Evolutionary conservation across 495 filamentous ascomycete species (phyloP).

Genomic region (Xylaria flabelliformis): DNA sequence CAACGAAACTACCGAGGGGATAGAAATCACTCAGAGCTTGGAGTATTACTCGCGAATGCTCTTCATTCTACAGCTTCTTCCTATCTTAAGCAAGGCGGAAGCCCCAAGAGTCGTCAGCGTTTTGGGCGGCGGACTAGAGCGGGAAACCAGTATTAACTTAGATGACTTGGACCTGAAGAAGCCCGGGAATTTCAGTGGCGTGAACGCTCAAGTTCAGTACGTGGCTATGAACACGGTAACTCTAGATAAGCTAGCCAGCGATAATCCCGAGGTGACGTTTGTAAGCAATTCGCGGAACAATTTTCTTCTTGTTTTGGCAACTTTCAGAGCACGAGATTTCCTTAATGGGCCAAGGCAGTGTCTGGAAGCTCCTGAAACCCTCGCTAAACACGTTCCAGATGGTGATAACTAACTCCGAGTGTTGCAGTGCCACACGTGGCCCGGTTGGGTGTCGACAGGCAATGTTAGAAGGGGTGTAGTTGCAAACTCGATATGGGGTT

Average conservation of each 20-base stretch:
- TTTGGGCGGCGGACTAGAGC: constrained; percentile 42
- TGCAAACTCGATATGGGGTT: constrained; percentile 30
- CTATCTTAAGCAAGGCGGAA: constrained; percentile 35
- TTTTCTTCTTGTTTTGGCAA: too few species aligned
- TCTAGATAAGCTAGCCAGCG: constrained; percentile 40
- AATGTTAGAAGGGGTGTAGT: constrained; percentile 40
- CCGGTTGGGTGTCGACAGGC: constrained; percentile 48
- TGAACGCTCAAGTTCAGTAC: constrained; percentile 32
- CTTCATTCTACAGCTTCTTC: constrained; percentile 42
- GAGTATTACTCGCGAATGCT: constrained; percentile 47
- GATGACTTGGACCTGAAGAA: constrained; percentile 46
- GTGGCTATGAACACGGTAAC: constrained; percentile 29
- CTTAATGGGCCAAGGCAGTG: too few species aligned
- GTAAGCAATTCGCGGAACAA: constrained; percentile 19
- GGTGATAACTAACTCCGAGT: too few species aligned
- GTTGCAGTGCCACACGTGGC: constrained; percentile 38
- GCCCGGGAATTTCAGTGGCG: constrained; percentile 38
- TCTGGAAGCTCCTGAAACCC: too few species aligned
- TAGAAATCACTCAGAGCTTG: constrained; percentile 38
- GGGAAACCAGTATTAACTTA: constrained; percentile 29
- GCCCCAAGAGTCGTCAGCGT: constrained; percentile 43
- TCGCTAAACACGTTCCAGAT: too few species aligned
- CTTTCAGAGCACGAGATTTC: too few species aligned
- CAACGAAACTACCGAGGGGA: constrained; percentile 39
- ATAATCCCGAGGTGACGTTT: constrained; percentile 45